Conservation (phyloP, 2,329 filamentous ascomycete species). For the Beauveria caledonica region DNA sequence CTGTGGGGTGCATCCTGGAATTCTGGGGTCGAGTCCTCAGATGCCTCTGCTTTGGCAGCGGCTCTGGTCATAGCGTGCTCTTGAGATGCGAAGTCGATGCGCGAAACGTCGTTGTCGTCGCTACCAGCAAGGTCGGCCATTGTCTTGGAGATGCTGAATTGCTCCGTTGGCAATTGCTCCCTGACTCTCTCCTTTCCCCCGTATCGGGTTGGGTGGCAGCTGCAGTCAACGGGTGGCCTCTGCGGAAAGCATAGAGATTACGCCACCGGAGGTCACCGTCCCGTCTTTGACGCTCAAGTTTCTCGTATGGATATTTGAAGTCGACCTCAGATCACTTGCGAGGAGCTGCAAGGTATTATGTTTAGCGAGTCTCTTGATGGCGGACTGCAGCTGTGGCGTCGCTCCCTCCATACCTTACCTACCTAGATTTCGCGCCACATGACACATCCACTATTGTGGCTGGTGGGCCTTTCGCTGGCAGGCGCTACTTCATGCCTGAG, state of each 20-base stretch:
- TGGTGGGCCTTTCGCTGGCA: neutral
- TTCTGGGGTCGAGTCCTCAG: conserved; percentile 17
- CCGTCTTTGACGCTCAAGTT: neutral
- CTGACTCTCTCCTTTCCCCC: neutral
- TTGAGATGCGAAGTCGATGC: conserved; percentile 32
- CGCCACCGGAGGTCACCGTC: neutral
- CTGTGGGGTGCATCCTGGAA: conserved; percentile 33
- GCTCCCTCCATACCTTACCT: neutral
- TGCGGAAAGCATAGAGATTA: neutral
- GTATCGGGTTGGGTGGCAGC: neutral
- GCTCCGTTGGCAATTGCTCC: neutral
- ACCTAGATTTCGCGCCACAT: conserved; percentile 8
- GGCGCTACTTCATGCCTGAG: neutral
- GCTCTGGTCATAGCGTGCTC: conserved; percentile 20
- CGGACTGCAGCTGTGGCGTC: conserved; percentile 4
- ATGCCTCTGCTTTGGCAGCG: conserved; percentile 4
- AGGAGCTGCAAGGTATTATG: neutral
- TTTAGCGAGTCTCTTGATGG: neutral
- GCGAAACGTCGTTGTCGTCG: conserved; percentile 35
- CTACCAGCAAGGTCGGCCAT: conserved; percentile 40
- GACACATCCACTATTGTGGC: conserved; percentile 7
- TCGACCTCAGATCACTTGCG: neutral
- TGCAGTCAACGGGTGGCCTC: neutral
- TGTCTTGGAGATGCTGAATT: neutral
- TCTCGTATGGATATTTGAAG: neutral